These are phyloP conservation scores for Patellifolia procumbens DNA, from an alignment of 179 eudicot species.

Conservation along the genomic window DNA sequence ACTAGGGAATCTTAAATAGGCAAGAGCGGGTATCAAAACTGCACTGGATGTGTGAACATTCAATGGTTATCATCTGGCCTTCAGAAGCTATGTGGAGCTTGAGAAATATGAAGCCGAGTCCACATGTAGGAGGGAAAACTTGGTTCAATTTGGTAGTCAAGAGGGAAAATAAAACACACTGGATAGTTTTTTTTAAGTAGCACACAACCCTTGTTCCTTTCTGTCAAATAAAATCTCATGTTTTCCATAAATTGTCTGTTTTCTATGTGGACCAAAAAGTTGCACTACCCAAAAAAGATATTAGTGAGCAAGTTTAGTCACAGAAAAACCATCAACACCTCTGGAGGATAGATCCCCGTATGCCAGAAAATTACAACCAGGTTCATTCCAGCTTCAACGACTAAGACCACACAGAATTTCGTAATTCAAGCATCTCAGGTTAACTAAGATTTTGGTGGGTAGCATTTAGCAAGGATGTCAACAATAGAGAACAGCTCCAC, in stretches of 20 bases:
- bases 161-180: not conserved
- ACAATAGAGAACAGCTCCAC: too few relatives aligned
- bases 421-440: not conserved
- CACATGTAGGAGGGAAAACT: not conserved
- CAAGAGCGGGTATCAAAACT: not conserved
- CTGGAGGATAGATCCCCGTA: not conserved
- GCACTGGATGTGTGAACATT: not conserved
- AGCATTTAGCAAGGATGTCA: too few relatives aligned
- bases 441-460: not conserved
- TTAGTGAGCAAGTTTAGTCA: not conserved
- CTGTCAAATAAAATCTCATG: not conserved
- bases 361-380: not conserved
- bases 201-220: not conserved
- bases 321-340: not conserved
- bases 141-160: not conserved
- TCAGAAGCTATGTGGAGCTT: not conserved
- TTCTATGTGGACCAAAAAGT: not conserved
- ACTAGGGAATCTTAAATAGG: not conserved
- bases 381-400: not conserved
- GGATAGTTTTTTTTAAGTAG: not conserved
- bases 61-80: not conserved
- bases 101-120: not conserved
- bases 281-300: not conserved
- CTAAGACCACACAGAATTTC: not conserved
- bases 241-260: not conserved